Percentiles rank a stretch among this genome's conserved stretches.
Evolutionary conservation across 257 asterid genomes (phyloP).

Genomic region (Penstemon eatonii): DNA sequence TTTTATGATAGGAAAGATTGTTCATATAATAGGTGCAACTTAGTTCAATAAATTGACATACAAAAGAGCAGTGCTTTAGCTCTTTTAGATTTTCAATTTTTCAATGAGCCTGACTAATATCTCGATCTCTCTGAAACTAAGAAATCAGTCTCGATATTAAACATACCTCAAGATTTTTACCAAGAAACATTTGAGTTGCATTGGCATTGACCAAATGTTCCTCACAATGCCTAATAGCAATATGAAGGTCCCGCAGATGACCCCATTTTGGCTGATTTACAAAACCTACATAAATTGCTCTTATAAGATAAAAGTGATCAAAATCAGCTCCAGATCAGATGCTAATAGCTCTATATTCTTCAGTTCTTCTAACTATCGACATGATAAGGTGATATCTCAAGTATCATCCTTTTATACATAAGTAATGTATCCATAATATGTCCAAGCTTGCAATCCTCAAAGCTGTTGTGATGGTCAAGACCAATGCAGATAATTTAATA

Average conservation of each 20-base stretch:
- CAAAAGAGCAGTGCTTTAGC: background rate
- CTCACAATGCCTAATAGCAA: slow-evolving; percentile 67
- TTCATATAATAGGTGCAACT: slow-evolving; percentile 7
- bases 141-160: background rate
- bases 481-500: background rate
- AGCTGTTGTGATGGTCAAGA: slow-evolving; percentile 2
- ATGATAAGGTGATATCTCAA: background rate
- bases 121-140: background rate
- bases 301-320: slow-evolving; percentile 14
- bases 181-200: slow-evolving; percentile 58
- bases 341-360: background rate
- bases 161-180: slow-evolving; percentile 70
- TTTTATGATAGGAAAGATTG: background rate
- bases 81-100: background rate
- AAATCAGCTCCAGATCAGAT: background rate
- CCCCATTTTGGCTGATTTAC: slow-evolving; percentile 81
- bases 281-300: slow-evolving; percentile 48
- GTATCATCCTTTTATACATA: background rate
- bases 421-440: background rate
- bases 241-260: slow-evolving; percentile 72
- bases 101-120: background rate
- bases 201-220: slow-evolving; percentile 63
- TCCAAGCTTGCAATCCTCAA: background rate
- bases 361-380: background rate
- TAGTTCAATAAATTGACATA: background rate